phyloP scores from a whole-genome alignment of 2,329 filamentous ascomycete species.

The Colletotrichum spinosum region DNA sequence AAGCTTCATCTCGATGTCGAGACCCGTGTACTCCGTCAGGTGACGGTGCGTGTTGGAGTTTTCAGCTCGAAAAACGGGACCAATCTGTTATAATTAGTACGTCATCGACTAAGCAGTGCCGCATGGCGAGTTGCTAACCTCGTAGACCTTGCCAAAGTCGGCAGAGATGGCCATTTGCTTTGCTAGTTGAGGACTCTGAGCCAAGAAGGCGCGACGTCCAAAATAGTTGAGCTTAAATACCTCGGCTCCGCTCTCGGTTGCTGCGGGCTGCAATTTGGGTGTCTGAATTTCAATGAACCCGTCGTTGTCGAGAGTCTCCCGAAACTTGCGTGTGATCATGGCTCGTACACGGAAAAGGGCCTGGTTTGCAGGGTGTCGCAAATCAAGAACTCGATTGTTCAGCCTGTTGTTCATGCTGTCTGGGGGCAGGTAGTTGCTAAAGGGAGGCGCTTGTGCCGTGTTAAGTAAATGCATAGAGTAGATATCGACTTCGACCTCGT shows the following conservation, averaged over 20 bases:
- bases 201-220: constrained; percentile 85
- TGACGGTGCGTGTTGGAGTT: constrained; percentile 97
- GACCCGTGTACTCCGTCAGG: constrained; percentile 92
- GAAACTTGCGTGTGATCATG: constrained; percentile 83
- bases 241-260: constrained; percentile 90
- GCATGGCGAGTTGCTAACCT: constrained; percentile 55
- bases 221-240: constrained; percentile 96
- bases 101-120: background rate
- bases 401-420: constrained; percentile 45
- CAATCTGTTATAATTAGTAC: constrained; percentile 59
- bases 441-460: constrained; percentile 59
- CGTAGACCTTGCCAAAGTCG: constrained; percentile 90
- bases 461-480: constrained; percentile 64
- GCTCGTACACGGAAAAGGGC: constrained; percentile 90
- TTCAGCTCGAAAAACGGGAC: constrained; percentile 91
- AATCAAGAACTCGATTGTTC: constrained; percentile 76
- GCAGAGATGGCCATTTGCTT: constrained; percentile 95
- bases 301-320: constrained; percentile 76
- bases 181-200: constrained; percentile 90
- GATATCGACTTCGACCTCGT: constrained; percentile 81
- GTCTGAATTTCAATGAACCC: constrained; percentile 95
- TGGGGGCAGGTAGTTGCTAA: constrained; percentile 58
- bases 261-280: constrained; percentile 89
- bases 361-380: constrained; percentile 88
- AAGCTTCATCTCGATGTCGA: constrained; percentile 94